A percentile compares a stretch with the other conserved stretches of the same genome.
Evolutionary conservation across 2,329 filamentous ascomycete genomes (phyloP).

Genomic region (Apiospora malaysiana): DNA sequence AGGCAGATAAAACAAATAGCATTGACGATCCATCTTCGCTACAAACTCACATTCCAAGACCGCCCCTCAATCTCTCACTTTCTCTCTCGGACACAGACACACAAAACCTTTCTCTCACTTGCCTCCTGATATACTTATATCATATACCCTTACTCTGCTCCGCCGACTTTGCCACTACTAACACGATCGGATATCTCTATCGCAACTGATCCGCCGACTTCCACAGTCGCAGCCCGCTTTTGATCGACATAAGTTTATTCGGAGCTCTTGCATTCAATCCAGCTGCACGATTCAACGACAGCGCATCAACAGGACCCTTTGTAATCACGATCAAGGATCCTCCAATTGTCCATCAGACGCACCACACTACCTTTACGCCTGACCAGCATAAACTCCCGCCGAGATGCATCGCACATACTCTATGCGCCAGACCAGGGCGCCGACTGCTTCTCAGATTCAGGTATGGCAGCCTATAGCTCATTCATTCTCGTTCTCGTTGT

Average conservation of each 20-base stretch:
- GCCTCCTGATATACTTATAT: constrained; percentile 9
- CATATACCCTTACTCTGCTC: constrained; percentile 1
- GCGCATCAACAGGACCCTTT: constrained; percentile 1
- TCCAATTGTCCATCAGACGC: background rate
- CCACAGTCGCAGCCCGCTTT: constrained; percentile 20
- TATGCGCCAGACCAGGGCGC: constrained; percentile 96
- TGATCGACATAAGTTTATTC: constrained; percentile 19
- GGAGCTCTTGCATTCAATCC: background rate
- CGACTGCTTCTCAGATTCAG: constrained; percentile 82
- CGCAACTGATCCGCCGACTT: constrained; percentile 13
- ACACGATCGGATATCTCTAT: constrained; percentile 5
- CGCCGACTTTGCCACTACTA: background rate
- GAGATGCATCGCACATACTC: constrained; percentile 98
- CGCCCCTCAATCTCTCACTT: constrained; percentile 3
- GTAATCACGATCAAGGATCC: background rate
- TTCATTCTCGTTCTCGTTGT: too few species aligned
- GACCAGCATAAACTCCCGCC: constrained; percentile 29
- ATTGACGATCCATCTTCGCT: constrained; percentile 9
- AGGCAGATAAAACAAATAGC: constrained; percentile 10
- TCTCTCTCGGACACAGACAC: background rate
- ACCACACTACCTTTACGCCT: background rate
- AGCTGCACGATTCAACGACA: background rate
- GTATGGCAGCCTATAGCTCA: constrained; percentile 42
- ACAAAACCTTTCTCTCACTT: background rate
- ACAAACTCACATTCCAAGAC: background rate